Evolutionary conservation across 441 rosid genomes (phyloP).

Genomic region (Eruca vesicaria): DNA sequence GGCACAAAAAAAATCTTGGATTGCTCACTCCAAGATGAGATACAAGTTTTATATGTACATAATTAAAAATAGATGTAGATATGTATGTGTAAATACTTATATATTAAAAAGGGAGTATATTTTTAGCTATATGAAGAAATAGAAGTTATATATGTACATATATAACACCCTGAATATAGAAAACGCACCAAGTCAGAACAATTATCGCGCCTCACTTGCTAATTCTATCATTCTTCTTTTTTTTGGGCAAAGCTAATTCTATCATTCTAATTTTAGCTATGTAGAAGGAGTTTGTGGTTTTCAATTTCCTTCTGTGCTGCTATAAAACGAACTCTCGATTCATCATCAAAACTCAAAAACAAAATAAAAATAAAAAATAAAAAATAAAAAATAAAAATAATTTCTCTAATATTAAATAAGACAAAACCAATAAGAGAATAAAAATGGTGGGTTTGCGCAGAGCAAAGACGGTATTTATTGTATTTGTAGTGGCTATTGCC

Average conservation of each 20-base stretch:
- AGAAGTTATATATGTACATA: not conserved
- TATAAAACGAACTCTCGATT: conserved; percentile 7
- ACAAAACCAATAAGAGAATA: not conserved
- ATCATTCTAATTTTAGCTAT: conserved; percentile 5
- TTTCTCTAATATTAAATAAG: not conserved
- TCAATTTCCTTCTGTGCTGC: not conserved
- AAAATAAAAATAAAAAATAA: not conserved
- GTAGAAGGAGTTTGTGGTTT: conserved; percentile 16
- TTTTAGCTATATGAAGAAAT: not conserved
- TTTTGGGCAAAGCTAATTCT: too few species aligned
- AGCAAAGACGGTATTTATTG: not conserved
- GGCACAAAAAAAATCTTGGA: not conserved
- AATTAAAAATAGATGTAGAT: not conserved
- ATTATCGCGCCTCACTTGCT: conserved; percentile 1
- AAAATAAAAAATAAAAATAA: not conserved
- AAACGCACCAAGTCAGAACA: conserved; percentile 11
- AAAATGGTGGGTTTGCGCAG: conserved; percentile 13
- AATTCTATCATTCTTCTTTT: too few species aligned
- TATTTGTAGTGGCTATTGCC: conserved; percentile 1
- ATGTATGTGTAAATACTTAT: not conserved
- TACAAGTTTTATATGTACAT: not conserved
- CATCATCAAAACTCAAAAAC: not conserved
- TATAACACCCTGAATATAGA: conserved; percentile 2
- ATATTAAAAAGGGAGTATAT: not conserved
- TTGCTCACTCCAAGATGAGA: not conserved